These are phyloP conservation scores for Suhomyces kilbournensis DNA, from an alignment of 805 yeast genomes.

Conservation along the genomic window DNA sequence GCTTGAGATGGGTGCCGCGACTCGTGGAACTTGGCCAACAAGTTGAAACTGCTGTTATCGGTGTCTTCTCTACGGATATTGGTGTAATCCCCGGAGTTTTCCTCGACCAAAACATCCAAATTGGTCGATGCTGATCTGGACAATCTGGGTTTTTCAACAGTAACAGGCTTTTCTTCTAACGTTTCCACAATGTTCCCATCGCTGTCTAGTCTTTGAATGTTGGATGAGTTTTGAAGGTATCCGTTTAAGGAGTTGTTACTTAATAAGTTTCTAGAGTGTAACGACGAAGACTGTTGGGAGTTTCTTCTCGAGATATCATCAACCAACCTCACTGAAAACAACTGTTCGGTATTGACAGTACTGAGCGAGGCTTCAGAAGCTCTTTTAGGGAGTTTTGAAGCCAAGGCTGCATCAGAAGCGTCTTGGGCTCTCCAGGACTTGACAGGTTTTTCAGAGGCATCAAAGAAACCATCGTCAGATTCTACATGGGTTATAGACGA, in stretches of 20 bases:
- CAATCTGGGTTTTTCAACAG: conserved; percentile 21
- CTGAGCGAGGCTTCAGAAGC: conserved; percentile 70
- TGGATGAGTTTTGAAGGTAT: conserved; percentile 28
- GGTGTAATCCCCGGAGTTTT: conserved; percentile 22
- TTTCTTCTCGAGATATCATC: conserved; percentile 46
- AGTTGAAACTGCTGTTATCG: conserved; percentile 14
- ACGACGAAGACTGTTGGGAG: conserved; percentile 26
- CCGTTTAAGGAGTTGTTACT: conserved; percentile 26
- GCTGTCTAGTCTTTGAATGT: conserved; percentile 44
- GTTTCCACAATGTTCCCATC: conserved; percentile 41
- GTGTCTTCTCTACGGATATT: conserved; percentile 9
- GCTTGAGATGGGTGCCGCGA: conserved; percentile 15
- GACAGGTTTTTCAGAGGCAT: conserved; percentile 37
- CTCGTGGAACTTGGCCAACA: conserved; percentile 18
- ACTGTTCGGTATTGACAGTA: conserved; percentile 82
- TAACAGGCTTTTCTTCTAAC: not conserved
- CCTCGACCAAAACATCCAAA: conserved; percentile 31
- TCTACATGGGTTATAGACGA: conserved; percentile 57
- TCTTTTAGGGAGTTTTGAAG: conserved; percentile 42
- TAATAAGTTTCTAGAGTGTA: conserved; percentile 17
- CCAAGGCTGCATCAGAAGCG: conserved; percentile 19
- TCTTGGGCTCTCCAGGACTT: conserved; percentile 45
- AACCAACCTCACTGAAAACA: conserved; percentile 74
- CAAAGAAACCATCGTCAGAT: conserved; percentile 26
- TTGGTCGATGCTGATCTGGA: conserved; percentile 24